Evolutionary conservation across 2,329 filamentous ascomycete species (phyloP), one percentile per base, ranked within the genome.

Genomic region (Claviceps sp.): DNA sequence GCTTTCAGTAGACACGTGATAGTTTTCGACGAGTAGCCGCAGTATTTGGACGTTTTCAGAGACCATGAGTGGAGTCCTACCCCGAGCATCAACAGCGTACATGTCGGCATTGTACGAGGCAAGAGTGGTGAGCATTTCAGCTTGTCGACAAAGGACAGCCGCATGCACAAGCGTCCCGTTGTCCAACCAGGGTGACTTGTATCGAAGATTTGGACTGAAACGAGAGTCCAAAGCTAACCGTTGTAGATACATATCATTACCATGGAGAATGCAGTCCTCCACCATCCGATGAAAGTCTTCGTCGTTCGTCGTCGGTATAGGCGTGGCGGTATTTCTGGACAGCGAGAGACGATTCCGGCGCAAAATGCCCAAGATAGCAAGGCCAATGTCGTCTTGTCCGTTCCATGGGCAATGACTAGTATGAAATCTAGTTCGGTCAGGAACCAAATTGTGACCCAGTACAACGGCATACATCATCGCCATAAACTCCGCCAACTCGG

Each of bases 51-150:
- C 50, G 2, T 59, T 56, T 41, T 70, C 68, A 11, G 58, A 58
- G 0, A 66, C 52, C 62, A 70, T 63, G 3, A 71, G 49, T 1
- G 69, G 68, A 2, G 69, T 70, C 20, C 64, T 63, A 0, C 63
- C 63, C 0, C 55, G 50, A 1, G 51, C 45, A 20, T 70, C 66
- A 1, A 54, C 54, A 0, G 59, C 56, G 7, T 59, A 56, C 5
- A 70, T 50, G 26, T 67, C 56, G 7, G 63, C 60, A 4, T 61
- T 62, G 3, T 57, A 55, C 5, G 57, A 50, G 16, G 63, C 53
- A 5, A 71, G 59, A 3, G 61, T 22, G 2, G 61, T 52, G 8
- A 70, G 58, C 3, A 65, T 60, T 1, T 61, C 57, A 2, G 57
- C 37, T 4, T 63, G 56, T 3, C 54, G 51, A 2, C 58, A 58